Evolutionary conservation across 257 asterid species (phyloP).

Genomic region (Verbascum thapsus): DNA sequence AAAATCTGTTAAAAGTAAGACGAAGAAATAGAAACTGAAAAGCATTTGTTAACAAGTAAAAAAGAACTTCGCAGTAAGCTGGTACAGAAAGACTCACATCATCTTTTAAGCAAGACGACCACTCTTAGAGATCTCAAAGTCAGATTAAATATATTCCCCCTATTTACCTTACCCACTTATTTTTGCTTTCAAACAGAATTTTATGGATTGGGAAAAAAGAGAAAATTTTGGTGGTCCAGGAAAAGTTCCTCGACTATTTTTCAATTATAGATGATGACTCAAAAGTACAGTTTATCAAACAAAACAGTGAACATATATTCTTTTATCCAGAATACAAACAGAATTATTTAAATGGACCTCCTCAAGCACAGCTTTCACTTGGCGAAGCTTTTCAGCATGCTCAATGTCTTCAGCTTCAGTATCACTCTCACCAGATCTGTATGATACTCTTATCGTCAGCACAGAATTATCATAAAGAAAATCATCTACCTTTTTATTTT

Average conservation of each 20-base stretch:
- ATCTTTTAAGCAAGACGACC: too few species aligned
- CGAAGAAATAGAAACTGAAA: too few species aligned
- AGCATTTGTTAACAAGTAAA: too few species aligned
- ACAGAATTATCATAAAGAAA: conserved; percentile 22
- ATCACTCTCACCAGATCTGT: conserved; percentile 92
- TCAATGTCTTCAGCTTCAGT: conserved; percentile 95
- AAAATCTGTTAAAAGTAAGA: background rate
- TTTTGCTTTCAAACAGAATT: background rate
- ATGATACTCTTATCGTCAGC: conserved; percentile 32
- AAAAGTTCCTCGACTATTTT: background rate
- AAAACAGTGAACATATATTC: conserved; percentile 16
- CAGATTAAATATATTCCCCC: background rate
- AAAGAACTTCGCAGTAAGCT: too few species aligned
- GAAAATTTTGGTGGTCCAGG: background rate
- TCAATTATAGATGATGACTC: background rate
- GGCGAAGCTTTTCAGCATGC: conserved; percentile 99
- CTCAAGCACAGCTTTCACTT: conserved; percentile 99
- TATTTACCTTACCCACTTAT: background rate
- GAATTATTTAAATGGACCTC: conserved; percentile 59
- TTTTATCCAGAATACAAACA: conserved; percentile 5
- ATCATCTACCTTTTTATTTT: background rate
- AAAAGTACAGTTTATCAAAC: conserved; percentile 7
- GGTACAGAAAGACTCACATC: too few species aligned
- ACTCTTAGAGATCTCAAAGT: background rate
- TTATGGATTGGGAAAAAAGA: background rate